Evolutionary conservation across 495 filamentous ascomycete genomes (phyloP).

Genomic region (Saxophila tyrrhenica): DNA sequence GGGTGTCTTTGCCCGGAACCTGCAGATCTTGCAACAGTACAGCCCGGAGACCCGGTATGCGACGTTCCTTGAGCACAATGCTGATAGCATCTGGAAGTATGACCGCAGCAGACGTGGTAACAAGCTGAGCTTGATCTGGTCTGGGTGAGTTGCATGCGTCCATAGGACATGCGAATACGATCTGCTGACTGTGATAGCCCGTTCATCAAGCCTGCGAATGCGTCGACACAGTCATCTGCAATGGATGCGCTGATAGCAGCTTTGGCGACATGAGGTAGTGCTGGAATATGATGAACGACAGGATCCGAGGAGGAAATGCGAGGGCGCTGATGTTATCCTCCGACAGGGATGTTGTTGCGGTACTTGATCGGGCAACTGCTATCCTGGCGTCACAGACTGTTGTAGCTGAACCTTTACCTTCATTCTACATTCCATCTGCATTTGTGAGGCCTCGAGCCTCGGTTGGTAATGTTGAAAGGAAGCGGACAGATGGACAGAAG

Average conservation of each 20-base stretch:
- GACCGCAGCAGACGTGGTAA: conserved; percentile 33
- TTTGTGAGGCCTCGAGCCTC: too few species aligned
- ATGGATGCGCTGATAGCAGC: conserved; percentile 62
- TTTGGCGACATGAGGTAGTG: conserved; percentile 30
- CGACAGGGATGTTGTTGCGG: too few species aligned
- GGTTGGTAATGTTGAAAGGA: too few species aligned
- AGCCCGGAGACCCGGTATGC: conserved; percentile 42
- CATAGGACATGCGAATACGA: background rate
- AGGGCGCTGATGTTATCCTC: too few species aligned
- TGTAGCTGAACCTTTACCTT: too few species aligned
- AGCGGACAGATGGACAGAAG: too few species aligned
- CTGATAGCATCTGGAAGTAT: conserved; percentile 56
- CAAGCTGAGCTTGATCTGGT: conserved; percentile 48
- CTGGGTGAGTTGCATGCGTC: conserved; percentile 27
- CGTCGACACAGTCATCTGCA: conserved; percentile 55
- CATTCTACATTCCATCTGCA: too few species aligned
- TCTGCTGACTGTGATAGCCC: conserved; percentile 26
- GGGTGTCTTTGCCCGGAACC: conserved; percentile 63
- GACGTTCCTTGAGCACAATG: conserved; percentile 50
- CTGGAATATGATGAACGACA: too few species aligned
- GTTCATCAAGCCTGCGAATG: conserved; percentile 33
- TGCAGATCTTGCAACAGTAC: conserved; percentile 45
- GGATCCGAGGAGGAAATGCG: too few species aligned
- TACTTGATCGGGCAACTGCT: too few species aligned
- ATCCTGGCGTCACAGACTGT: too few species aligned